These are phyloP conservation scores for Kodamaea arcana DNA, from an alignment of 1,139 yeast genomes.

Conservation along the genomic window DNA sequence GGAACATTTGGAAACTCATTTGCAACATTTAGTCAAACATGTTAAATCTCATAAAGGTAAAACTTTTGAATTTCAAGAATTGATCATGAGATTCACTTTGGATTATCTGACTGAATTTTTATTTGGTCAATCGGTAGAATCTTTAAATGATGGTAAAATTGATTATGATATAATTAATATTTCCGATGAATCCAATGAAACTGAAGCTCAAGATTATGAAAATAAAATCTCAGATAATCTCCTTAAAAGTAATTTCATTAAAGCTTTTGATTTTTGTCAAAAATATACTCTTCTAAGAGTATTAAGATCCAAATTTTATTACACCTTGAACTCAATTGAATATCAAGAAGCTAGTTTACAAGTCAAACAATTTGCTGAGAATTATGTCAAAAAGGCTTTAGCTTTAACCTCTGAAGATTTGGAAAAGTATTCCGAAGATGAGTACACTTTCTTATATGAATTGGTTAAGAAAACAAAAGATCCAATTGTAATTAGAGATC, in stretches of 20 bases:
- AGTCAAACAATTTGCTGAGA: conserved; percentile 25
- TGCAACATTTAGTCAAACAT: conserved; percentile 34
- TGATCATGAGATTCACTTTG: conserved; percentile 35
- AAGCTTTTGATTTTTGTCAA: conserved; percentile 31
- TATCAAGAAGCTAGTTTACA: conserved; percentile 21
- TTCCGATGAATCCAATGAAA: conserved; percentile 16
- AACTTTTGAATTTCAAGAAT: conserved; percentile 33
- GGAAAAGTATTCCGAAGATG: conserved; percentile 28
- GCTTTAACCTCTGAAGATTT: conserved; percentile 26
- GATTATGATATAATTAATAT: neutral
- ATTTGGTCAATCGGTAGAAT: conserved; percentile 34
- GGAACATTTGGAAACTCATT: conserved; percentile 44
- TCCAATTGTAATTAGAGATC: conserved; percentile 39
- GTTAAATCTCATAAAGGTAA: conserved; percentile 20
- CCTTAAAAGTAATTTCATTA: conserved; percentile 25
- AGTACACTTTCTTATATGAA: conserved; percentile 39
- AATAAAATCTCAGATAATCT: neutral
- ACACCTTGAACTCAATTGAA: conserved; percentile 22
- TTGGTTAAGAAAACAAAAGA: conserved; percentile 42
- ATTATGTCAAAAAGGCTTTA: conserved; percentile 27
- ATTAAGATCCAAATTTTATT: conserved; percentile 25
- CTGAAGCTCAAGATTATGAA: conserved; percentile 1
- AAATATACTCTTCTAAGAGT: conserved; percentile 25
- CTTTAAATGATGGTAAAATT: conserved; percentile 24
- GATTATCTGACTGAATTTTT: conserved; percentile 42